Conservation (phyloP, 2,329 filamentous ascomycete species). For the Ophiostoma perfectum region DNA sequence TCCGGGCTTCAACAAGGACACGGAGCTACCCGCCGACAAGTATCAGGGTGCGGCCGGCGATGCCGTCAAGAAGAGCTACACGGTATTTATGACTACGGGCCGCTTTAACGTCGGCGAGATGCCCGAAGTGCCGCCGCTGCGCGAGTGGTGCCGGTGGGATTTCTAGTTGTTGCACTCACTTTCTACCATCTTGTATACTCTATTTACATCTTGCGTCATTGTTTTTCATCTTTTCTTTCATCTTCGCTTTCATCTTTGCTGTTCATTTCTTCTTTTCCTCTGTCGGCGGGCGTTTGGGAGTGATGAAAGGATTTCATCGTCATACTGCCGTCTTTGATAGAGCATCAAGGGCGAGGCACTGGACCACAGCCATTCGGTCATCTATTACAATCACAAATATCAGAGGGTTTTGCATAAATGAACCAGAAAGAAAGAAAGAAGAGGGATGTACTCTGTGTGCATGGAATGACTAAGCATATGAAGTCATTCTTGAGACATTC, state of each 20-base stretch:
- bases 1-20: constrained; percentile 57
- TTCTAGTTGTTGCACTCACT: constrained; percentile 44
- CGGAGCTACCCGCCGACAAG: constrained; percentile 46
- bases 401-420: not conserved
- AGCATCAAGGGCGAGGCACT: not conserved
- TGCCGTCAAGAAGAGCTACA: constrained; percentile 53
- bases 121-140: constrained; percentile 70
- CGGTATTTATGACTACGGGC: constrained; percentile 58
- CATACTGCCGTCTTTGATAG: constrained; percentile 2
- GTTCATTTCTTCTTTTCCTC: not conserved
- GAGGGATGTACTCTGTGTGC: not conserved
- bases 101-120: constrained; percentile 65
- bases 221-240: not conserved
- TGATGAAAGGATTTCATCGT: not conserved
- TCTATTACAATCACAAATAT: not conserved
- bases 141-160: constrained; percentile 69
- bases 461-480: not conserved
- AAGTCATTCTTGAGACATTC: not conserved
- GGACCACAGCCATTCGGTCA: not conserved
- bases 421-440: not conserved
- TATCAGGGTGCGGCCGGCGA: constrained; percentile 41
- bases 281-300: constrained; percentile 10
- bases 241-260: not conserved
- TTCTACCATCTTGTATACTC: not conserved
- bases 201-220: not conserved